Base-by-base conservation (phyloP, 805 yeast species). In the Metschnikowia henanensis region DNA sequence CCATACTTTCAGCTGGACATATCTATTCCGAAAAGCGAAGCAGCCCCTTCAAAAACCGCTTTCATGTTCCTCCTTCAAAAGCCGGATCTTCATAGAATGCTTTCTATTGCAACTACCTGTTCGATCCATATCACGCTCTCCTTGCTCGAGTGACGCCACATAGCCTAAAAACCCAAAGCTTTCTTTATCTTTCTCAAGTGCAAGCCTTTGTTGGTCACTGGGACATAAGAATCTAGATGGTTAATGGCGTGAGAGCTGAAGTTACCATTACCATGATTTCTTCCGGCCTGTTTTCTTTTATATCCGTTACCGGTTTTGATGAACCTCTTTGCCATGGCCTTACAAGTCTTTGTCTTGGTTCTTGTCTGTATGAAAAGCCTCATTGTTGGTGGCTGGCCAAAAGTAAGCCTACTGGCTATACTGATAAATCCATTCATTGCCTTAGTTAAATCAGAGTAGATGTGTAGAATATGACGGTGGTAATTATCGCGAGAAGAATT, bases 211-310 rank as follows among this genome's bases (percentile, higher is more conserved):
- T 62, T 62, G 23, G 66, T 73, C 30, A 81, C 87, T 53, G 66
- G 60, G 6, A 74, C 79, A 53, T 75, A 84, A 23, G 80, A 84
- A 52, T 81, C 77, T 64, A 84, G 72, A 55, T 75, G 75, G 47
- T 79, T 70, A 57, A 85, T 66, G 20, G 77, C 72, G 39, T 82
- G 74, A 31, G 78, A 69, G 25, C 90, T 76, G 84, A 94, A 91
- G 18, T 96, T 91, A 1, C 90, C 87, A 59, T 91, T 91, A 39
- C 97, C 97, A 62, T 91, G 97, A 53, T 87, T 85, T 70, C 96
- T 80, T 9, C 96, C 95, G 17, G 95, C 85, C 55, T 81, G 72
- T 49, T 69, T 70, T 56, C 76, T 65, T 56, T 69, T 70, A 51
- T 80, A 50, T 76, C 91, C 79, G 35, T 71, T 70, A 2, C 86